Conservation (phyloP, 2,329 filamentous ascomycete species). For the Rasamsonia emersonii region DNA sequence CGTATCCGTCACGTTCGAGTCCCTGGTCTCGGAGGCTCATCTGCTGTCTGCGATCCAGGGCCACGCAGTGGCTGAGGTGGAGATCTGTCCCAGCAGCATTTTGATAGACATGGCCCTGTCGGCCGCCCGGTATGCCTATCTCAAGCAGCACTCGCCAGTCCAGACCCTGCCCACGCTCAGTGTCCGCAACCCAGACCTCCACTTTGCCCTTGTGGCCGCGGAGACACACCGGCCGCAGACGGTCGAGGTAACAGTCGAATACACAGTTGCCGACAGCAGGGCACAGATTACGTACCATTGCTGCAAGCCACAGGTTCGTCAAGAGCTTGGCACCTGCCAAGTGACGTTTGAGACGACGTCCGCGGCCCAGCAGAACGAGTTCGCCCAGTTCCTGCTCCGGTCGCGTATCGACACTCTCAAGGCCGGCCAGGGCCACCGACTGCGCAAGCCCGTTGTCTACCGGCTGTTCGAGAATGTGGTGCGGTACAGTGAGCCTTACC, state of each 20-base stretch:
- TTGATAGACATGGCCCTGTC: constrained; percentile 4
- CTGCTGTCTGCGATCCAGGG: constrained; percentile 26
- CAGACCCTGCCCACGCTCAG: background rate
- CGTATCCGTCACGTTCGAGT: constrained; percentile 21
- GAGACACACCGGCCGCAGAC: background rate
- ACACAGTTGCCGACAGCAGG: background rate
- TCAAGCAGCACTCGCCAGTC: background rate
- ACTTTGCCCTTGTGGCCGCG: background rate
- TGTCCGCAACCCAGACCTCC: constrained; percentile 1
- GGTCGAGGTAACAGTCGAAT: background rate
- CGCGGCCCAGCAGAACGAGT: constrained; percentile 36
- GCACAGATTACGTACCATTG: background rate
- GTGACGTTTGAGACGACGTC: background rate
- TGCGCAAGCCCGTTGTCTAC: constrained; percentile 14
- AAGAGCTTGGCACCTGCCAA: background rate
- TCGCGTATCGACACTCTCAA: background rate
- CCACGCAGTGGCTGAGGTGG: constrained; percentile 19
- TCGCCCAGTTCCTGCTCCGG: background rate
- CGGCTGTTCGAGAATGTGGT: constrained; percentile 18
- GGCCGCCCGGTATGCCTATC: constrained; percentile 1
- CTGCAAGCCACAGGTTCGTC: too few relatives aligned
- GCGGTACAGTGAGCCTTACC: constrained; percentile 15
- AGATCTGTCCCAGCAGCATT: constrained; percentile 3
- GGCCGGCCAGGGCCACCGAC: constrained; percentile 3
- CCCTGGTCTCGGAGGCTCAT: constrained; percentile 24